Evolutionary conservation across 345 rosid species (phyloP).

Genomic region (Eucalyptus leucophloia): DNA sequence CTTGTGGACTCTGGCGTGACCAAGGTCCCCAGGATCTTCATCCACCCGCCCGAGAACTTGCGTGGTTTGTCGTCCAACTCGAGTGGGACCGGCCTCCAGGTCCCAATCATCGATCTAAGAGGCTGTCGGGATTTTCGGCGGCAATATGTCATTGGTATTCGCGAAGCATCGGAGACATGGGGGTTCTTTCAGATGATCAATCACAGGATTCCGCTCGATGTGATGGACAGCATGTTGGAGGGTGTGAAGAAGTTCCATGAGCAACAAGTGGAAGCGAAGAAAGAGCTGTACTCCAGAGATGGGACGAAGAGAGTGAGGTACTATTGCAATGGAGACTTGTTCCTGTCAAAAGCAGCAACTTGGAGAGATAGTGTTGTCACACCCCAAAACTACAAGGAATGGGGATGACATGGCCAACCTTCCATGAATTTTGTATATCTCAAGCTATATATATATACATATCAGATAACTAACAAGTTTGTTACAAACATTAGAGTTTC

Average conservation of each 20-base stretch:
- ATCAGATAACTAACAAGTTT: too few species aligned
- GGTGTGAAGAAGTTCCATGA: slow-evolving; percentile 24
- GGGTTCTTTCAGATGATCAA: neutral
- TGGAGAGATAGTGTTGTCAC: neutral
- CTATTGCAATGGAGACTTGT: neutral
- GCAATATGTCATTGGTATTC: neutral
- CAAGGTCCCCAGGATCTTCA: neutral
- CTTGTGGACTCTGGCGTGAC: neutral
- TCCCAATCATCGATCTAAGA: neutral
- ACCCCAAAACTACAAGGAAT: too few species aligned
- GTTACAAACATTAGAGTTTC: too few species aligned
- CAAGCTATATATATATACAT: too few species aligned
- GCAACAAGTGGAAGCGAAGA: slow-evolving; percentile 28
- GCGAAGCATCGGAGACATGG: neutral
- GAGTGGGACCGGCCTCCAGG: neutral
- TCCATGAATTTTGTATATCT: too few species aligned
- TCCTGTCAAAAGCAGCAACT: neutral
- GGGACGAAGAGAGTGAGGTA: slow-evolving; percentile 7
- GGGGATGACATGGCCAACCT: too few species aligned
- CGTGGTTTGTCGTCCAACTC: neutral
- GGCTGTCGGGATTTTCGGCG: neutral
- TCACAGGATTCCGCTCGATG: slow-evolving; percentile 13
- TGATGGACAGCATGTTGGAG: slow-evolving; percentile 26
- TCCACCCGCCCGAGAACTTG: neutral
- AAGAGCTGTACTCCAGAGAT: slow-evolving; percentile 29